phyloP scores from a whole-genome alignment of 352 stramenopile genomes.

The Sclerospora graminicola region DNA sequence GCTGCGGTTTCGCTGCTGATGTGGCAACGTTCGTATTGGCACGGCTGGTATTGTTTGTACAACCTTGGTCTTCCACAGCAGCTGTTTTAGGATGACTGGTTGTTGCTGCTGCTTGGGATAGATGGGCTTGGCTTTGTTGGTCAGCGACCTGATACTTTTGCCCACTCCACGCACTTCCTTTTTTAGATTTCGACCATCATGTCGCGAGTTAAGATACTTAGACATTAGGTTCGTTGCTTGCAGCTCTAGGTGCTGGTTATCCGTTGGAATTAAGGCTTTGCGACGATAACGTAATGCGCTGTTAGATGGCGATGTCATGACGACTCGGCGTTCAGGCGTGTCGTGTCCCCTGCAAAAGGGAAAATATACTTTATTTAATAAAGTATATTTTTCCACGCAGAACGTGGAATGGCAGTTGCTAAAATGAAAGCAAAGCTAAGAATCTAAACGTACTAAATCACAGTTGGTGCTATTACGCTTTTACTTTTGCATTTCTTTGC shows the following conservation, averaged over 20 bases:
- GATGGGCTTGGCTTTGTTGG: background rate
- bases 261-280: constrained; percentile 21
- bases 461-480: too few relatives aligned
- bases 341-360: too few relatives aligned
- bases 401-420: background rate
- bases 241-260: constrained; percentile 27
- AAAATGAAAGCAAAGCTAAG: background rate
- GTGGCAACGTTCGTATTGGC: background rate
- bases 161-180: constrained; percentile 2
- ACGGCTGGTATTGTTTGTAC: constrained; percentile 8
- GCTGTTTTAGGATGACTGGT: constrained; percentile 33
- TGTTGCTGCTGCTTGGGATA: constrained; percentile 6
- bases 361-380: too few relatives aligned
- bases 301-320: constrained; percentile 2
- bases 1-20: constrained; percentile 1
- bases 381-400: too few relatives aligned
- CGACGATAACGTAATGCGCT: constrained; percentile 37
- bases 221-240: constrained; percentile 1
- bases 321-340: constrained; percentile 37
- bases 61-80: constrained; percentile 52
- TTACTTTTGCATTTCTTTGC: too few relatives aligned
- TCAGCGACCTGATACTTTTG: constrained; percentile 7
- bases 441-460: too few relatives aligned
- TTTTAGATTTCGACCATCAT: background rate
- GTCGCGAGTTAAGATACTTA: constrained; percentile 7